Percentiles rank a stretch among this genome's conserved stretches.
These are phyloP conservation scores for Tylopilus subfusipes DNA, from an alignment of 768 basidiomycete genomes.

Conservation along the genomic window DNA sequence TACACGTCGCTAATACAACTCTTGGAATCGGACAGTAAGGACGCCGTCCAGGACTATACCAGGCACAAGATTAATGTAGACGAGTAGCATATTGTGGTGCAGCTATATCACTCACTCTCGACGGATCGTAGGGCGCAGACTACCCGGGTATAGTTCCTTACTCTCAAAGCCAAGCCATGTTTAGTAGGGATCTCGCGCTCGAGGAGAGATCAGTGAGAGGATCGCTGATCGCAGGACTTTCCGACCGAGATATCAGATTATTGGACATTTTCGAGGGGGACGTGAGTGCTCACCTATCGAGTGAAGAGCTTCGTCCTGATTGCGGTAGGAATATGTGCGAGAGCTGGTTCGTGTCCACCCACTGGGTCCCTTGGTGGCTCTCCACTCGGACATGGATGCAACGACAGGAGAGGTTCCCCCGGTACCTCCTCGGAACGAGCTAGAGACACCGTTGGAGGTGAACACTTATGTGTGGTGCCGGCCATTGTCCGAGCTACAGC, in stretches of 20 bases:
- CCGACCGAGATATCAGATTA: constrained; percentile 53
- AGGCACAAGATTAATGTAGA: constrained; percentile 72
- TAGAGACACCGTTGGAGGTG: constrained; percentile 40
- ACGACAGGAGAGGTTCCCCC: constrained; percentile 38
- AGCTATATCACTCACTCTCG: constrained; percentile 3
- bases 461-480: constrained; percentile 73
- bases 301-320: neutral
- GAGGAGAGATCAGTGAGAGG: constrained; percentile 77
- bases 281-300: constrained; percentile 39
- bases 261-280: constrained; percentile 83
- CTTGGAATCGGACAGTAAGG: neutral
- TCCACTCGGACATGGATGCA: constrained; percentile 23
- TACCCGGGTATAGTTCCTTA: constrained; percentile 83
- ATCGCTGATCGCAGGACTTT: constrained; percentile 72
- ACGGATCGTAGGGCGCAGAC: constrained; percentile 49
- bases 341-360: constrained; percentile 52
- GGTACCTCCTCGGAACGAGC: constrained; percentile 36
- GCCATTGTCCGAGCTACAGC: constrained; percentile 41
- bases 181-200: constrained; percentile 45
- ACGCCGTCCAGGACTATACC: constrained; percentile 59
- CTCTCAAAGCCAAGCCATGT: constrained; percentile 43
- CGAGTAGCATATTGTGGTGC: neutral
- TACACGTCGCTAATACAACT: neutral
- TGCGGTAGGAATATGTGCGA: constrained; percentile 67
- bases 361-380: constrained; percentile 41